Evolutionary conservation across 208 protist genomes (phyloP).

Genomic region (Trypanosoma mega): DNA sequence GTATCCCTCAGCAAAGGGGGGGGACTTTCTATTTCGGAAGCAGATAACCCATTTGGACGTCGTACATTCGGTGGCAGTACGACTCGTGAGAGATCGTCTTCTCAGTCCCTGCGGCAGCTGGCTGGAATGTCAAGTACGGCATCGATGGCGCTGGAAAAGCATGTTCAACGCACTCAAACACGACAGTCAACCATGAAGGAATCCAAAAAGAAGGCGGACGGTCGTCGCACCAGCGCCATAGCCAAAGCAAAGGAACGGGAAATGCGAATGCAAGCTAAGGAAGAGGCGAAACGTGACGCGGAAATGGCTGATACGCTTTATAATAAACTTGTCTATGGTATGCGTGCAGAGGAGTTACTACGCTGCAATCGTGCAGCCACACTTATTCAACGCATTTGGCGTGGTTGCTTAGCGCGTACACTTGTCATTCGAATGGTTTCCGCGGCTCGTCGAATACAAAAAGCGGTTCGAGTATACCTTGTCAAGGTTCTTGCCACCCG

Average conservation of each 20-base stretch:
- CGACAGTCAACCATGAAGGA: conserved; percentile 25
- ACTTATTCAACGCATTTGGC: conserved; percentile 76
- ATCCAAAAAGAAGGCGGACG: conserved; percentile 10
- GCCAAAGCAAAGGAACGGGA: conserved; percentile 24
- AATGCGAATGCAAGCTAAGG: conserved; percentile 40
- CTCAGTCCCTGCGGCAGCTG: neutral
- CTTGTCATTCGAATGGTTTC: conserved; percentile 48
- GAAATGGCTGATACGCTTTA: conserved; percentile 63
- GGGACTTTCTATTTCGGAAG: neutral
- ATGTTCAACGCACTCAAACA: conserved; percentile 9
- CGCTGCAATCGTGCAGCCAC: conserved; percentile 54
- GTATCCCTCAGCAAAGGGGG: neutral
- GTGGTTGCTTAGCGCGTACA: conserved; percentile 64
- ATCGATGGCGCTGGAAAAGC: conserved; percentile 11
- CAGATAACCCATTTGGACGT: conserved; percentile 41
- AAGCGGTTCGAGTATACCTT: conserved; percentile 53
- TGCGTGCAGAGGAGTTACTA: conserved; percentile 58
- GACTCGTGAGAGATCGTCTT: neutral
- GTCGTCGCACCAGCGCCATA: conserved; percentile 13
- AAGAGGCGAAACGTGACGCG: conserved; percentile 48
- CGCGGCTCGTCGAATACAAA: conserved; percentile 55
- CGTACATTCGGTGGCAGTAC: conserved; percentile 36
- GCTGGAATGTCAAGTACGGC: neutral
- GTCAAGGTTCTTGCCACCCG: conserved; percentile 39
- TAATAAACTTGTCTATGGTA: conserved; percentile 66